These are phyloP conservation scores for Phytopythium mirpurense DNA, from an alignment of 352 stramenopile genomes.

Conservation along the genomic window DNA sequence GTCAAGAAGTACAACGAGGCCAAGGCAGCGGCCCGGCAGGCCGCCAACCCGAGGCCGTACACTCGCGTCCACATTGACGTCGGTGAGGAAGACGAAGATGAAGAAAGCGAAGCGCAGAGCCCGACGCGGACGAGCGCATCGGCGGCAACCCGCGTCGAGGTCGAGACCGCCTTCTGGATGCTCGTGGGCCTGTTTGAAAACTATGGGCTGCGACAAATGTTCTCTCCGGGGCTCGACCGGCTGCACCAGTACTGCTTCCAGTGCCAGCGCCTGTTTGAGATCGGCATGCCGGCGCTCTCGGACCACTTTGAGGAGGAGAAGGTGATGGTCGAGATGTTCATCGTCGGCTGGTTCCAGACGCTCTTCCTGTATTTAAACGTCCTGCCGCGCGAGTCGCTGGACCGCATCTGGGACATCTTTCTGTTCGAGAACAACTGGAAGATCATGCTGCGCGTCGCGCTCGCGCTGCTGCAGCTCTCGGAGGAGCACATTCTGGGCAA, in stretches of 20 bases:
- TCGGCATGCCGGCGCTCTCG: slow-evolving; percentile 44
- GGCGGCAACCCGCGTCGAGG: slow-evolving; percentile 39
- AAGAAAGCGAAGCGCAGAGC: slow-evolving; percentile 9
- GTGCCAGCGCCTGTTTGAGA: slow-evolving; percentile 58
- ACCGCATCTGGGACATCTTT: slow-evolving; percentile 87
- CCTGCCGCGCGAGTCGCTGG: slow-evolving; percentile 55
- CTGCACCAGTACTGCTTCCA: slow-evolving; percentile 83
- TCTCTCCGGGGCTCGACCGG: slow-evolving; percentile 59
- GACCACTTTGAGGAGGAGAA: slow-evolving; percentile 76
- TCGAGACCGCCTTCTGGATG: slow-evolving; percentile 78
- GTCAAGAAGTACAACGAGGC: slow-evolving; percentile 68
- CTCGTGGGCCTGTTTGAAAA: slow-evolving; percentile 76
- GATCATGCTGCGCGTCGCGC: slow-evolving; percentile 68
- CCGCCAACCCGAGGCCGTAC: slow-evolving; percentile 2
- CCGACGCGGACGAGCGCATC: slow-evolving; percentile 20
- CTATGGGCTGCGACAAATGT: slow-evolving; percentile 78
- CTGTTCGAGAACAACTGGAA: slow-evolving; percentile 85
- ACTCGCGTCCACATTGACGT: slow-evolving; percentile 6
- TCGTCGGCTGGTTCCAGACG: slow-evolving; percentile 87
- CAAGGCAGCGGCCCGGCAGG: slow-evolving; percentile 12
- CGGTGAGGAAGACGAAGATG: slow-evolving; percentile 9
- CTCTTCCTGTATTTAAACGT: slow-evolving; percentile 85
- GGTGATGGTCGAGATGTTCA: slow-evolving; percentile 84
- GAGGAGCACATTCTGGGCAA: slow-evolving; percentile 55
- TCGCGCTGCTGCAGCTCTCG: slow-evolving; percentile 66